phyloP scores from a whole-genome alignment of 192 early-diverging fungal genomes.

The Piromyces finnis region DNA sequence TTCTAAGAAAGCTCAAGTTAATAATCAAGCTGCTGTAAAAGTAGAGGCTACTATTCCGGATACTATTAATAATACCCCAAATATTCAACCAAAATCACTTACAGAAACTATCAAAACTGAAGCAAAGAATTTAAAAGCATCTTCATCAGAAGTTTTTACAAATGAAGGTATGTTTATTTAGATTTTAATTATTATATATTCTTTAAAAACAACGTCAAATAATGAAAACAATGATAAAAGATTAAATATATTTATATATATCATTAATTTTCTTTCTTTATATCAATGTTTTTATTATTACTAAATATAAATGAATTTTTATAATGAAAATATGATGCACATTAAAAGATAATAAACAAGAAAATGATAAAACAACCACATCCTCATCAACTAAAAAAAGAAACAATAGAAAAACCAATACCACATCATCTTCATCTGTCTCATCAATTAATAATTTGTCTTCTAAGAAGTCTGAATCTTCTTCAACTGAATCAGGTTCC shows the following conservation, averaged over 20 bases:
- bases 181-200: too few species aligned
- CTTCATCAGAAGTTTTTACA: not conserved
- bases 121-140: not conserved
- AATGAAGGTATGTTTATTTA: not conserved
- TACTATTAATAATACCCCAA: not conserved
- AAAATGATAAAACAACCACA: not conserved
- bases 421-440: not conserved
- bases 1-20: not conserved
- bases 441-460: not conserved
- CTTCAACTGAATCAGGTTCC: not conserved
- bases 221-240: too few species aligned
- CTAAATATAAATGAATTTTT: too few species aligned
- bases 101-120: not conserved
- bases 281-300: too few species aligned
- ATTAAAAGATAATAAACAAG: not conserved
- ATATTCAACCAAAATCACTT: not conserved
- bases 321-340: too few species aligned
- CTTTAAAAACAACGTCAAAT: too few species aligned
- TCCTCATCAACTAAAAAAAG: not conserved
- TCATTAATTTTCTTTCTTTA: too few species aligned
- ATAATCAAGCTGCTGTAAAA: not conserved
- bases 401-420: not conserved
- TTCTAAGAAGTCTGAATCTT: not conserved
- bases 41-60: not conserved
- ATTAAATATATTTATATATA: too few species aligned